phyloP scores from a whole-genome alignment of 306 rosid genomes.

The Vigna mungo region DNA sequence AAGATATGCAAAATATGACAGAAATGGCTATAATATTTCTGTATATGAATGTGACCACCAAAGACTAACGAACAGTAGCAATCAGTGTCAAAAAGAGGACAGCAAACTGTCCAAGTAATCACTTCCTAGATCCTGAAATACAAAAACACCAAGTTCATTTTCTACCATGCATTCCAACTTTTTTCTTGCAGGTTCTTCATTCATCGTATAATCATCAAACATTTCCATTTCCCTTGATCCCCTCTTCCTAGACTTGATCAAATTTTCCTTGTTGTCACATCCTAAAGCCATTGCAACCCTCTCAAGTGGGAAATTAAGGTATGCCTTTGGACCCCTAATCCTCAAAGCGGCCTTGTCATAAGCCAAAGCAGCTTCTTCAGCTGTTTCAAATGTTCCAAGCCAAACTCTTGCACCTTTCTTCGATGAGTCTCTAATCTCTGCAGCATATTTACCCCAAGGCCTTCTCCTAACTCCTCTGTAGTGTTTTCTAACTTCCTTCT shows the following conservation, averaged over 20 bases:
- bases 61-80: background rate
- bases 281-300: conserved; percentile 57
- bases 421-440: conserved; percentile 87
- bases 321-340: conserved; percentile 82
- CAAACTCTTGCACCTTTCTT: conserved; percentile 86
- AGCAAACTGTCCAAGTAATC: conserved; percentile 82
- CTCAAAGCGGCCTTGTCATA: conserved; percentile 96
- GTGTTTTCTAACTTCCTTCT: conserved; percentile 52
- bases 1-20: conserved; percentile 25
- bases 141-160: conserved; percentile 61
- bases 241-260: conserved; percentile 51
- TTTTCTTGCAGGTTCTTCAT: conserved; percentile 51
- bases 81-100: conserved; percentile 60
- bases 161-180: conserved; percentile 51
- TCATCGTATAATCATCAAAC: conserved; percentile 38
- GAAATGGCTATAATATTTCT: background rate
- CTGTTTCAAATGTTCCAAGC: conserved; percentile 94
- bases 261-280: conserved; percentile 37
- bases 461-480: conserved; percentile 94
- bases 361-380: conserved; percentile 93
- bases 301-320: conserved; percentile 81
- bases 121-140: conserved; percentile 85
- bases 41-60: background rate
- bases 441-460: conserved; percentile 98
- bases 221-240: conserved; percentile 49